These are phyloP conservation scores for Chrysanthemum seticuspe DNA, from an alignment of 129 eudicot species.

Conservation along the genomic window DNA sequence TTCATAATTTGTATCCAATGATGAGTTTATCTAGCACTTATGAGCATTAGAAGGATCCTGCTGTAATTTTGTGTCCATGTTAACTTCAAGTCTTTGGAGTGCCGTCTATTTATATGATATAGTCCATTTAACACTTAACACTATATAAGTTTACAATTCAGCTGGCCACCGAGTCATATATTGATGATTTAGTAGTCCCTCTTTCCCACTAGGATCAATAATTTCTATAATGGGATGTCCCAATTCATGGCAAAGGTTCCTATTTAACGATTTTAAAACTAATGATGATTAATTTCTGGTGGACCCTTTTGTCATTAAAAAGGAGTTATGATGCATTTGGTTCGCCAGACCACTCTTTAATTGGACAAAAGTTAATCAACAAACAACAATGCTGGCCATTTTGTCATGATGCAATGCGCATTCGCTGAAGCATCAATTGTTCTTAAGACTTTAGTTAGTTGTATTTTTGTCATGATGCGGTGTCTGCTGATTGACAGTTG, in stretches of 20 bases:
- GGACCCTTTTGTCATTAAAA: not conserved
- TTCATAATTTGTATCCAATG: not conserved
- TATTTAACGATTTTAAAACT: not conserved
- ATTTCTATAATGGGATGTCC: not conserved
- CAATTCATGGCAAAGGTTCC: not conserved
- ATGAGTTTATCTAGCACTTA: not conserved
- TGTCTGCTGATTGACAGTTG: not conserved
- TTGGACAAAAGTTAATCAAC: conserved; percentile 6
- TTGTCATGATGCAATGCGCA: not conserved
- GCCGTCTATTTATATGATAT: too few species aligned
- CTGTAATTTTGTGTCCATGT: not conserved
- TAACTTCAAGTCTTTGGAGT: not conserved
- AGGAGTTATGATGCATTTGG: conserved; percentile 11
- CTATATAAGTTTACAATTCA: not conserved
- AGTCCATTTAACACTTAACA: conserved; percentile 1
- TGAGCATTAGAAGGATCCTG: not conserved
- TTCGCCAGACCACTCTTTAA: not conserved
- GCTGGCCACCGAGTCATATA: conserved; percentile 4
- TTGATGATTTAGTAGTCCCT: conserved; percentile 4
- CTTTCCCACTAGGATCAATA: not conserved
- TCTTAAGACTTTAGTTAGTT: not conserved
- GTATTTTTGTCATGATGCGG: not conserved
- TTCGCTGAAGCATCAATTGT: not conserved
- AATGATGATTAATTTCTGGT: not conserved
- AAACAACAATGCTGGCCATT: not conserved